A percentile compares a stretch with the other conserved stretches of the same genome.
Evolutionary conservation across 1,284 basidiomycete genomes (phyloP).

Genomic region (Ustilago crameri): DNA sequence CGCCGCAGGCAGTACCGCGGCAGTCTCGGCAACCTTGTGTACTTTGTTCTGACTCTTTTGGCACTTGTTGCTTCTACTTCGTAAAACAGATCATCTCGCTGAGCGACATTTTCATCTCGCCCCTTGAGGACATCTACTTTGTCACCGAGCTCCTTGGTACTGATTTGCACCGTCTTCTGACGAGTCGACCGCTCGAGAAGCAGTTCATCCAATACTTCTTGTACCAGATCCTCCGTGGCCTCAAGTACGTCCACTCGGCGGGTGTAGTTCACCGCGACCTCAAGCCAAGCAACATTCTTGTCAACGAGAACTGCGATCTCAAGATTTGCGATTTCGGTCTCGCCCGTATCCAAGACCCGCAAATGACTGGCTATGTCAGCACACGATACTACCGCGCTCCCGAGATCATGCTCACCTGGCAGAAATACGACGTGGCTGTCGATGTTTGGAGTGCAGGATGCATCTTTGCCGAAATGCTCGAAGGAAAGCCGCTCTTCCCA

Average conservation of each 20-base stretch:
- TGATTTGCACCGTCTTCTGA: conserved; percentile 95
- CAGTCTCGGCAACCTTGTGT: not conserved
- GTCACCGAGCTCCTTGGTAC: conserved; percentile 99
- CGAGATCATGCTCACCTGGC: conserved; percentile 99
- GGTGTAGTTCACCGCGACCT: conserved; percentile 96
- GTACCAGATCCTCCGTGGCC: conserved; percentile 96
- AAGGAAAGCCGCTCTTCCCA: conserved; percentile 98
- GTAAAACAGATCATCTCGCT: conserved; percentile 82
- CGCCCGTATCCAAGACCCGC: conserved; percentile 90
- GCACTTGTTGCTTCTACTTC: not conserved
- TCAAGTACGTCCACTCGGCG: conserved; percentile 99
- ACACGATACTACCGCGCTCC: conserved; percentile 98
- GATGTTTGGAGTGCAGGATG: conserved; percentile 99
- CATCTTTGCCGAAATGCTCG: conserved; percentile 99
- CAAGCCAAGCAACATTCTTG: conserved; percentile 99
- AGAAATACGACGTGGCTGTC: conserved; percentile 98
- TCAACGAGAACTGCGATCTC: conserved; percentile 99
- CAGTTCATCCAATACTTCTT: conserved; percentile 99
- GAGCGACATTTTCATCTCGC: conserved; percentile 98
- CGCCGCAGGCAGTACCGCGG: conserved; percentile 1
- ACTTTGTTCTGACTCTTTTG: not conserved
- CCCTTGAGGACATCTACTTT: conserved; percentile 94
- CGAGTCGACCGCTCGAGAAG: conserved; percentile 95
- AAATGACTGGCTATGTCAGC: conserved; percentile 99
- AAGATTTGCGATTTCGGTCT: conserved; percentile 99